phyloP scores from a whole-genome alignment of 2,329 filamentous ascomycete species.

The Rhinocladiella similis region DNA sequence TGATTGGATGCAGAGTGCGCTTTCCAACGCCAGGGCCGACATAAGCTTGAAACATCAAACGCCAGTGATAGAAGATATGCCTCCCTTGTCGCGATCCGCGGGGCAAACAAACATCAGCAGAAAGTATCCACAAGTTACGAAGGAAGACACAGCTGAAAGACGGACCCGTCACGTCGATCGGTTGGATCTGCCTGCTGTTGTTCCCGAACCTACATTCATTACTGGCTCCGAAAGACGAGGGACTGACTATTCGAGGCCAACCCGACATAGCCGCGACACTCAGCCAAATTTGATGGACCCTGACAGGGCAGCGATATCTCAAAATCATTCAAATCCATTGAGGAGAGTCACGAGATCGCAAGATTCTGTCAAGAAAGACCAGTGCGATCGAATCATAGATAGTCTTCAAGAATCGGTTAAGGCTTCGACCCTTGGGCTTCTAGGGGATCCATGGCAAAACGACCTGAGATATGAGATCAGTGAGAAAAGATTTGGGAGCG shows the following conservation, averaged over 20 bases:
- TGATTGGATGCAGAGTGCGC: conserved; percentile 16
- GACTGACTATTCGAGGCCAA: neutral
- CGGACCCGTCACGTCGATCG: conserved; percentile 16
- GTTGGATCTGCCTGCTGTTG: conserved; percentile 16
- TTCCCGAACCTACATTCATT: neutral
- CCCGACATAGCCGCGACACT: neutral
- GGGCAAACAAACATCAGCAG: neutral
- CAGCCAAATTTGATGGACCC: neutral
- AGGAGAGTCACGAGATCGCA: conserved; percentile 7
- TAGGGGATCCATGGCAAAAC: conserved; percentile 33
- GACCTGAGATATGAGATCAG: conserved; percentile 45
- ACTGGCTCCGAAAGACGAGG: conserved; percentile 5
- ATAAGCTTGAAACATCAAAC: no score
- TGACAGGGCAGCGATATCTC: neutral
- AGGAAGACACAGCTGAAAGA: conserved; percentile 3
- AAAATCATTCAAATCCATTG: neutral
- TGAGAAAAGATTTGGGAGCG: conserved; percentile 49
- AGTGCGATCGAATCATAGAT: neutral
- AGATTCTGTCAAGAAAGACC: neutral
- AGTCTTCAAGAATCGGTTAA: neutral
- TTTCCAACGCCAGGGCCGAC: conserved; percentile 1
- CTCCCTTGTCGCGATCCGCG: neutral
- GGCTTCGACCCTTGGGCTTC: conserved; percentile 20
- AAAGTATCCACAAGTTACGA: neutral
- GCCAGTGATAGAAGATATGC: neutral